A percentile compares a stretch with the other conserved stretches of the same genome.
phyloP scores from a whole-genome alignment of 2,329 filamentous ascomycete genomes.

The Colletotrichum graminicola region DNA sequence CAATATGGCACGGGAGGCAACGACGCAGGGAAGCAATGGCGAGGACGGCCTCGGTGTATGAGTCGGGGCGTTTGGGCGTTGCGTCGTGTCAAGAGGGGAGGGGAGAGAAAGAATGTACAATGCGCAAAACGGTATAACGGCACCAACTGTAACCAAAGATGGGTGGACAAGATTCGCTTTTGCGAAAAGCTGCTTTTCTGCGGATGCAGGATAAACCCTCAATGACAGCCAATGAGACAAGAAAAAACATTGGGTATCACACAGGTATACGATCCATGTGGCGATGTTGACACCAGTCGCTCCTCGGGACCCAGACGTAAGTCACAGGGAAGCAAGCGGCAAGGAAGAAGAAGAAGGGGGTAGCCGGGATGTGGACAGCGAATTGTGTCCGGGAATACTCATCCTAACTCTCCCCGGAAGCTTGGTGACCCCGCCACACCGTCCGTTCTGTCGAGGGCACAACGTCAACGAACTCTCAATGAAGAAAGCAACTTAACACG shows the following conservation, averaged over 20 bases:
- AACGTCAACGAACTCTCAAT: neutral
- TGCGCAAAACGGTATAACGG: neutral
- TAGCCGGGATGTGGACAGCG: neutral
- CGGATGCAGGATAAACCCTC: constrained; percentile 12
- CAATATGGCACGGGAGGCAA: constrained; percentile 26
- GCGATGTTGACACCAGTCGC: neutral
- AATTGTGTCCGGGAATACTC: neutral
- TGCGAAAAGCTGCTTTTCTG: neutral
- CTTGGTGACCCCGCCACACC: neutral
- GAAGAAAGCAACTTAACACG: neutral
- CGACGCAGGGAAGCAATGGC: constrained; percentile 23
- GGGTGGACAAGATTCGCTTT: constrained; percentile 1
- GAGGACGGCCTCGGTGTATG: constrained; percentile 15
- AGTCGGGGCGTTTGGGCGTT: neutral
- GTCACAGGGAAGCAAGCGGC: neutral
- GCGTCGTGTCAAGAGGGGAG: neutral
- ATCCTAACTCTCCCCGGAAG: neutral
- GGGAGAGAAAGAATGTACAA: neutral
- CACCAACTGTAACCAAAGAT: constrained; percentile 1
- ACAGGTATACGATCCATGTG: neutral
- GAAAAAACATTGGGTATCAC: neutral
- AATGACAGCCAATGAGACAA: neutral
- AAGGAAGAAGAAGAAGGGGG: neutral
- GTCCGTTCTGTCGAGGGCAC: neutral
- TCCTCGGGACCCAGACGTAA: neutral